These are phyloP conservation scores for Zymoseptoria pseudotritici DNA, from an alignment of 2,329 filamentous ascomycete species.

Conservation along the genomic window DNA sequence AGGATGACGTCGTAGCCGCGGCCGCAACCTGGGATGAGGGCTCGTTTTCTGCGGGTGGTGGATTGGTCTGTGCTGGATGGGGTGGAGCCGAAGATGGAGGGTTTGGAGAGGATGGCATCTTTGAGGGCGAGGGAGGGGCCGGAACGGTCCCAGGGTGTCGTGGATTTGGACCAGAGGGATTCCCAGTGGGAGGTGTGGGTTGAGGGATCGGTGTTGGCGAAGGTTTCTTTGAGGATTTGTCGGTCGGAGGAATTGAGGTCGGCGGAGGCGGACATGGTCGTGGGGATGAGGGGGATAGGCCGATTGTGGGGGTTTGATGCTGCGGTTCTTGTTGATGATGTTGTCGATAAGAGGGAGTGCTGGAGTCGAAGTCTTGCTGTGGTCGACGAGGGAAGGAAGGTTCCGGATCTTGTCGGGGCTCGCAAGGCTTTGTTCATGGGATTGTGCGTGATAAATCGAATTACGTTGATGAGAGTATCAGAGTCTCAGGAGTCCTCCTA, in stretches of 20 bases:
- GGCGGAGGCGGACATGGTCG: neutral
- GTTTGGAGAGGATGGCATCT: conserved; percentile 40
- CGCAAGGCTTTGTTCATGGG: too few relatives aligned
- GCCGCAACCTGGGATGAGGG: conserved; percentile 75
- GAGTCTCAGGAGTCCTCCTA: too few relatives aligned
- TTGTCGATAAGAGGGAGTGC: too few relatives aligned
- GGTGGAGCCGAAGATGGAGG: conserved; percentile 11
- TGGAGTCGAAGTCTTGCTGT: too few relatives aligned
- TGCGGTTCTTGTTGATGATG: too few relatives aligned
- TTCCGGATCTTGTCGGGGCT: too few relatives aligned
- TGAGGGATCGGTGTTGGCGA: conserved; percentile 35
- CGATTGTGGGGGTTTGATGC: too few relatives aligned
- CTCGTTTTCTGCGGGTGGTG: conserved; percentile 32
- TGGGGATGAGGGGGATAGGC: too few relatives aligned
- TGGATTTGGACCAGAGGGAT: conserved; percentile 46
- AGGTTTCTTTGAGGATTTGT: conserved; percentile 20
- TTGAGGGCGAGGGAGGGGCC: conserved; percentile 52
- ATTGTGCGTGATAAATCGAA: too few relatives aligned
- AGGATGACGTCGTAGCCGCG: conserved; percentile 74
- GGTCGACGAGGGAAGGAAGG: too few relatives aligned
- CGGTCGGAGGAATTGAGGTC: neutral
- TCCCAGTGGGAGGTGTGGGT: conserved; percentile 30
- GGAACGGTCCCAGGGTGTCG: conserved; percentile 54
- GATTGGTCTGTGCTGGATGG: neutral
- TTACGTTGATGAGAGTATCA: too few relatives aligned